A percentile compares a stretch with the other conserved stretches of the same genome.
These are phyloP conservation scores for Perkinsus marinus DNA, from an alignment of 169 alveolate genomes.

Conservation along the genomic window DNA sequence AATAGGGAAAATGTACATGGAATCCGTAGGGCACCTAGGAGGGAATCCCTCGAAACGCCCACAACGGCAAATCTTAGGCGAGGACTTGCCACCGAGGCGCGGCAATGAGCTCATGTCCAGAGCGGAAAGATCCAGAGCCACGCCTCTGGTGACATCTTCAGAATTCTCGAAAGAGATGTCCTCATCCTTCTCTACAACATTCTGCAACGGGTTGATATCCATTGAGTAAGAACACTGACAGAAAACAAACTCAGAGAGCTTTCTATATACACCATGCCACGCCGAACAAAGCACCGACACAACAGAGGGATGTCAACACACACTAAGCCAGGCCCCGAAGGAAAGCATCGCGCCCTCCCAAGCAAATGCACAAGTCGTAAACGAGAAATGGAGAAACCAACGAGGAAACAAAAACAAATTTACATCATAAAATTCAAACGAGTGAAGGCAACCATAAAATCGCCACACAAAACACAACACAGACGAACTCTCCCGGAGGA, in stretches of 20 bases:
- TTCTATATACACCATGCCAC: too few species aligned
- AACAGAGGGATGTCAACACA: not conserved
- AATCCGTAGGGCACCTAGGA: not conserved
- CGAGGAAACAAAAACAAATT: too few species aligned
- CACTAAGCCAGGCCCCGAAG: not conserved
- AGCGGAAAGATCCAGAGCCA: not conserved
- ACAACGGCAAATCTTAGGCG: not conserved
- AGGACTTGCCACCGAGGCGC: not conserved
- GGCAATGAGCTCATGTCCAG: not conserved
- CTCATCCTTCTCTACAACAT: not conserved
- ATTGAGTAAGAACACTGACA: not conserved
- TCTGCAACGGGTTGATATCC: not conserved
- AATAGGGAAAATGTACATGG: not conserved
- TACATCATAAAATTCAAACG: too few species aligned
- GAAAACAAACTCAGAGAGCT: too few species aligned
- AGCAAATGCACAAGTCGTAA: too few species aligned
- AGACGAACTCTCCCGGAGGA: not conserved
- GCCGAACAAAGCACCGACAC: too few species aligned
- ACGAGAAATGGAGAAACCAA: too few species aligned
- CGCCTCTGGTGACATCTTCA: not conserved
- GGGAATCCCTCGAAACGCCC: not conserved
- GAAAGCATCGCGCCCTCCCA: too few species aligned
- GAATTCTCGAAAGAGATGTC: not conserved
- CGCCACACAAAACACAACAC: too few species aligned
- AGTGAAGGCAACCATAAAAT: too few species aligned